A percentile compares a stretch with the other conserved stretches of the same genome.
phyloP scores from a whole-genome alignment of 2,329 filamentous ascomycete genomes.

The Trichoderma cornu-damae region DNA sequence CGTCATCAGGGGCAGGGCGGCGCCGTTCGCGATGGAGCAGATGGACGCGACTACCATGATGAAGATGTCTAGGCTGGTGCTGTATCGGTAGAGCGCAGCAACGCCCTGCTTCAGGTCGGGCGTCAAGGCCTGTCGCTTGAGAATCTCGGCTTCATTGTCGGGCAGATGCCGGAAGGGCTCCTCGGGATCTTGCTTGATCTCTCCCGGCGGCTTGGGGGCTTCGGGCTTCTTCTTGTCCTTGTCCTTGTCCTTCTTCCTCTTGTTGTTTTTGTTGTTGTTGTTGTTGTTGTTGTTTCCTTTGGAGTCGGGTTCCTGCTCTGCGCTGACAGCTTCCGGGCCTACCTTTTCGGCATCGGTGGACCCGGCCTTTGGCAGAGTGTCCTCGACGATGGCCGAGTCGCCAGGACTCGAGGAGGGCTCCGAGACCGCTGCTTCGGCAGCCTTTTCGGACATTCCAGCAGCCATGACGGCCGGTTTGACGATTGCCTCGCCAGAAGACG shows the following conservation, averaged over 20 bases:
- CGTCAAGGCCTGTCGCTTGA: slow-evolving; percentile 63
- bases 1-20: slow-evolving; percentile 74
- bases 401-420: background rate
- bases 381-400: background rate
- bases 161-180: slow-evolving; percentile 60
- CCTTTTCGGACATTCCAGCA: background rate
- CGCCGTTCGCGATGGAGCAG: slow-evolving; percentile 65
- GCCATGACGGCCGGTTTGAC: slow-evolving; percentile 20
- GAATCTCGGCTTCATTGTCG: slow-evolving; percentile 58
- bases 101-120: slow-evolving; percentile 61
- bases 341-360: background rate
- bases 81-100: slow-evolving; percentile 63
- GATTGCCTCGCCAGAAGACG: slow-evolving; percentile 1
- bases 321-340: background rate
- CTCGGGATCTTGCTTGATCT: slow-evolving; percentile 36
- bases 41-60: slow-evolving; percentile 59
- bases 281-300: slow-evolving; percentile 1
- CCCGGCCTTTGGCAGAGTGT: background rate
- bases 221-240: slow-evolving; percentile 3
- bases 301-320: background rate
- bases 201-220: background rate
- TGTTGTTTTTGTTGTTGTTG: background rate
- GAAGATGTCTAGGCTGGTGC: slow-evolving; percentile 57
- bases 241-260: background rate
- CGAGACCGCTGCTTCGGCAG: background rate